Conservation (phyloP, 139 green algal species). For the Mesotaenium endlicherianum region DNA sequence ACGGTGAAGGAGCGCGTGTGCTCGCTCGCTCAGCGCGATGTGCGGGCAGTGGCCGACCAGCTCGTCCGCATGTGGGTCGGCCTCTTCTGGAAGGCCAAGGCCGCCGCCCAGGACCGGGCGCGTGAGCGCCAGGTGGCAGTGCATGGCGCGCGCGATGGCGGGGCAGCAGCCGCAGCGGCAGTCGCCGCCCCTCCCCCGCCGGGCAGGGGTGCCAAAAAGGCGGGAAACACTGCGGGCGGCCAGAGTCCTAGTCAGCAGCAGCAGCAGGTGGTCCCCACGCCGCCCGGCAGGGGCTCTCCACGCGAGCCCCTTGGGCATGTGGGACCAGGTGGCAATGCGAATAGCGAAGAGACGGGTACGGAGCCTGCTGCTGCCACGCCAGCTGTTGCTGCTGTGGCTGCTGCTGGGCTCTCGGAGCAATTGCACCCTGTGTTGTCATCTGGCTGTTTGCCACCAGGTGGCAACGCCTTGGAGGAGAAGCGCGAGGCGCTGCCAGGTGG, state of each 20-base stretch:
- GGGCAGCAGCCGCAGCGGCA: background rate
- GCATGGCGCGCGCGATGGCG: background rate
- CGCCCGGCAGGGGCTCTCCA: too few species aligned
- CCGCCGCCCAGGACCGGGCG: background rate
- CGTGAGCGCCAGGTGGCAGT: background rate
- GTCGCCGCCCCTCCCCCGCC: background rate
- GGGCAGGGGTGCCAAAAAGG: background rate
- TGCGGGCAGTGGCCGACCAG: constrained; percentile 11
- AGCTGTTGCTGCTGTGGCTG: too few species aligned
- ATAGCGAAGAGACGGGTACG: too few species aligned
- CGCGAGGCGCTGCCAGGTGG: too few species aligned
- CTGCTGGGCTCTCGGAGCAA: too few species aligned
- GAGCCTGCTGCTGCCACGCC: too few species aligned
- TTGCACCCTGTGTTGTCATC: too few species aligned
- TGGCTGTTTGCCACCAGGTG: too few species aligned
- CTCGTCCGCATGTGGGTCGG: constrained; percentile 10
- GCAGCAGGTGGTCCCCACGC: background rate
- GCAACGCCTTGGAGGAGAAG: too few species aligned
- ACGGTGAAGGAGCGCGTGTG: constrained; percentile 23
- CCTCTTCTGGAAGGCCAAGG: constrained; percentile 8
- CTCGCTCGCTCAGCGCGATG: background rate
- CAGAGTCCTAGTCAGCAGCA: background rate
- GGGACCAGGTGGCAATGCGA: too few species aligned
- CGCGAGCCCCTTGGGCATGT: too few species aligned
- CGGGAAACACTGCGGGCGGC: background rate